Base-by-base conservation (phyloP, 805 yeast genomes). In the Blastobotrys chiropterorum region DNA sequence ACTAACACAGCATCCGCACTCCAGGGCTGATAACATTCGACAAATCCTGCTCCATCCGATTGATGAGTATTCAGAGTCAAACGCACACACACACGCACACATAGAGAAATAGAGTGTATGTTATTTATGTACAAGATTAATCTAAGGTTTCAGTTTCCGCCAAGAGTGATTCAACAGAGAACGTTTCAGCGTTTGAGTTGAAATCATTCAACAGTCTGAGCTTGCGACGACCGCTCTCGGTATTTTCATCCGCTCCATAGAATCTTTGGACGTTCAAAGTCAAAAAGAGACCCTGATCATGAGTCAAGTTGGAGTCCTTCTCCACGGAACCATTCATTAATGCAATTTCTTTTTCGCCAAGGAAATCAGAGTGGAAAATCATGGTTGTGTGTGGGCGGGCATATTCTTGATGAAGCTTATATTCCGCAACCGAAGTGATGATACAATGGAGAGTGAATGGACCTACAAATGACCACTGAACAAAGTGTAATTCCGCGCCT, bases 361-460 rank as follows among this genome's bases (percentile, higher is more conserved):
- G 72, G 48, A 92, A 70, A 51, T 94, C 97, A 44, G 83, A 80
- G 70, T 92, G 97, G 74, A 92, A 86, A 68, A 82, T 80, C 56
- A 94, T 73, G 0, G 96, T 87, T 0, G 97, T 89, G 67, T 94
- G 98, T 0, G 99, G 98, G 64, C 88, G 84, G 7, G 99, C 96
- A 68, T 76, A 94, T 64, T 92, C 97, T 51, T 80, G 81, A 64
- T 92, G 97, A 26, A 90, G 76, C 67, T 92, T 90, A 69, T 81
- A 94, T 69, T 94, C 98, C 1, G 94, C 90, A 57, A 94, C 76
- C 0, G 97, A 82, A 1, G 99, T 94, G 60, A 94, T 74, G 78
- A 94, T 77, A 64, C 95, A 88, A 70, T 94, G 97, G 1, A 87
- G 75, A 1, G 97, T 90, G 42, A 81, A 61, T 14, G 86, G 83